Conservation (phyloP, 1,139 yeast genomes). For the Nakaseomyces sp. region DNA sequence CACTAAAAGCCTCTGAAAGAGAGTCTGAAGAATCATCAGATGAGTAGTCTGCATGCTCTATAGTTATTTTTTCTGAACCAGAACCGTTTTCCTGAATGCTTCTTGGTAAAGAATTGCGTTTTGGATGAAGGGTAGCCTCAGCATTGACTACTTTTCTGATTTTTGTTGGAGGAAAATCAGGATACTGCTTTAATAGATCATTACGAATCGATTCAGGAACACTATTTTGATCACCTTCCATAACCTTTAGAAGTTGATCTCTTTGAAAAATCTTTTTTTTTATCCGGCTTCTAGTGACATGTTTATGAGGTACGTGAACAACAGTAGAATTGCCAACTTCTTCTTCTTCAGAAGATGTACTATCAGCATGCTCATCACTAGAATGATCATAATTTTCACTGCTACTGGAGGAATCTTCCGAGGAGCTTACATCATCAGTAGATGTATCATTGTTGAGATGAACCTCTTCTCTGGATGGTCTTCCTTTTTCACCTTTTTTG, state of each 20-base stretch:
- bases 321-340: conserved; percentile 15
- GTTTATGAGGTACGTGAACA: conserved; percentile 10
- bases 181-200: neutral
- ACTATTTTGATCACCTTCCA: conserved; percentile 20
- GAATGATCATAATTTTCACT: conserved; percentile 10
- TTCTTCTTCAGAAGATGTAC: conserved; percentile 9
- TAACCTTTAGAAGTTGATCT: conserved; percentile 20
- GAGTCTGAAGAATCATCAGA: conserved; percentile 9
- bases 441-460: neutral
- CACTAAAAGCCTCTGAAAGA: conserved; percentile 9
- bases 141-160: neutral
- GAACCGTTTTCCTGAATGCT: neutral
- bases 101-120: neutral
- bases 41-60: conserved; percentile 10
- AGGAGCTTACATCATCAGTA: neutral
- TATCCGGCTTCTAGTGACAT: conserved; percentile 4
- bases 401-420: conserved; percentile 6
- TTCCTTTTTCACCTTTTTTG: conserved; percentile 12
- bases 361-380: conserved; percentile 8
- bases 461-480: conserved; percentile 6
- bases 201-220: conserved; percentile 15
- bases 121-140: conserved; percentile 1
- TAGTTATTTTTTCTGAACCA: neutral
- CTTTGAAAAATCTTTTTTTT: conserved; percentile 23
- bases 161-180: conserved; percentile 3